Conservation (phyloP, 345 rosid genomes). For the Camelina hispida region DNA sequence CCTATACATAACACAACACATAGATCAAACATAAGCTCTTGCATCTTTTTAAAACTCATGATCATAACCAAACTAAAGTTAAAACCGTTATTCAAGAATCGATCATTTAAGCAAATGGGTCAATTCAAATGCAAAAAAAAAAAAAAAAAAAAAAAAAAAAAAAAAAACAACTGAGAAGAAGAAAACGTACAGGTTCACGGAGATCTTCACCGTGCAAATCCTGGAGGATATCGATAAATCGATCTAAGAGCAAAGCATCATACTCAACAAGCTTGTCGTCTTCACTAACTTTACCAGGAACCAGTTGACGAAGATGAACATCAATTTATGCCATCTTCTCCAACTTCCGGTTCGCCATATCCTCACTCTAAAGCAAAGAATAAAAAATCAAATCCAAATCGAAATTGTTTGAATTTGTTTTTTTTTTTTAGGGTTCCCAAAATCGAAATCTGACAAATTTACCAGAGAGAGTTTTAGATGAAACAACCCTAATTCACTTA, state of each 20-base stretch:
- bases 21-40: neutral
- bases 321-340: constrained; percentile 96
- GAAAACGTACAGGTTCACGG: constrained; percentile 71
- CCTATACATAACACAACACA: constrained; percentile 59
- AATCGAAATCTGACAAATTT: too few relatives aligned
- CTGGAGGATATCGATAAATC: constrained; percentile 95
- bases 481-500: too few relatives aligned
- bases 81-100: constrained; percentile 4
- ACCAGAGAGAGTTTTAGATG: too few relatives aligned
- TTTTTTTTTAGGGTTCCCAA: too few relatives aligned
- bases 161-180: neutral
- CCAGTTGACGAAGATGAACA: constrained; percentile 84
- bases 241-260: constrained; percentile 92
- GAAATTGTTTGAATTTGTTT: too few relatives aligned
- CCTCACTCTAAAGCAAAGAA: constrained; percentile 40
- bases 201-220: constrained; percentile 97
- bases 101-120: constrained; percentile 1
- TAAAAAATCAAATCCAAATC: too few relatives aligned
- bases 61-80: neutral
- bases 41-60: too few relatives aligned
- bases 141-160: too few relatives aligned
- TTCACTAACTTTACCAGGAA: constrained; percentile 86
- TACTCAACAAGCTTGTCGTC: constrained; percentile 95
- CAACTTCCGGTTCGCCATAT: constrained; percentile 62
- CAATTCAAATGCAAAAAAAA: neutral